These are phyloP conservation scores for Stellera chamaejasme DNA, from an alignment of 345 rosid species.

Conservation along the genomic window DNA sequence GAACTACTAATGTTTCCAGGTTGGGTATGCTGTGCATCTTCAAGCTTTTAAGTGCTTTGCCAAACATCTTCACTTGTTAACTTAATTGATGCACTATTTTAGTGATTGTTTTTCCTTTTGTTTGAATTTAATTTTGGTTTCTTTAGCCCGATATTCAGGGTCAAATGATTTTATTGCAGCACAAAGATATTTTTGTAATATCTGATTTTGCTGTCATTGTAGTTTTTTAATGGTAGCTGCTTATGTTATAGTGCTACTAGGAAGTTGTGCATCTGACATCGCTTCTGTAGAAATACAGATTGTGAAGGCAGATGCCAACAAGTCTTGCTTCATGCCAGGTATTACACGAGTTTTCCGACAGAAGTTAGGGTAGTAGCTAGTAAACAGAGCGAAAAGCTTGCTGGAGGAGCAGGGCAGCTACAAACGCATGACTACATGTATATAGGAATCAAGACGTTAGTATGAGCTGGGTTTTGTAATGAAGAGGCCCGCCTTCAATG, in stretches of 20 bases:
- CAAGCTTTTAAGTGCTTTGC: conserved; percentile 17
- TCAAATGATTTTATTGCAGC: not conserved
- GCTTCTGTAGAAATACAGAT: not conserved
- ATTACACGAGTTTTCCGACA: conserved; percentile 12
- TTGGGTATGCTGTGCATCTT: conserved; percentile 14
- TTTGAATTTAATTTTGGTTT: not conserved
- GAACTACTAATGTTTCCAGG: conserved; percentile 25
- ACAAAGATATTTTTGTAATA: not conserved
- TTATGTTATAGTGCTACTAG: not conserved
- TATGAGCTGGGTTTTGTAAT: too few species aligned
- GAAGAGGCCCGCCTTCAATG: too few species aligned
- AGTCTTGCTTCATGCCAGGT: not conserved
- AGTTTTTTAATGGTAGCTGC: not conserved
- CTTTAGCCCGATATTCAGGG: not conserved
- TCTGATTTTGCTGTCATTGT: conserved; percentile 4
- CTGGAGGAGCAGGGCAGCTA: too few species aligned
- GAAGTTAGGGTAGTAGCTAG: conserved; percentile 8
- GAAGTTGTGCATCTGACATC: conserved; percentile 1
- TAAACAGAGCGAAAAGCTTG: too few species aligned
- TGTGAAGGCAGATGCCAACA: not conserved
- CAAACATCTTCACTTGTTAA: conserved; percentile 5
- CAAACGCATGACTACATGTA: too few species aligned
- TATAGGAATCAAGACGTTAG: too few species aligned
- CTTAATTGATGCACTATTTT: conserved; percentile 5
- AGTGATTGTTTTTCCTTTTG: conserved; percentile 6